Percentiles rank a stretch among this genome's conserved stretches.
These are phyloP conservation scores for Mycosphaerella sp. DNA, from an alignment of 2,329 filamentous ascomycete species.

Conservation along the genomic window DNA sequence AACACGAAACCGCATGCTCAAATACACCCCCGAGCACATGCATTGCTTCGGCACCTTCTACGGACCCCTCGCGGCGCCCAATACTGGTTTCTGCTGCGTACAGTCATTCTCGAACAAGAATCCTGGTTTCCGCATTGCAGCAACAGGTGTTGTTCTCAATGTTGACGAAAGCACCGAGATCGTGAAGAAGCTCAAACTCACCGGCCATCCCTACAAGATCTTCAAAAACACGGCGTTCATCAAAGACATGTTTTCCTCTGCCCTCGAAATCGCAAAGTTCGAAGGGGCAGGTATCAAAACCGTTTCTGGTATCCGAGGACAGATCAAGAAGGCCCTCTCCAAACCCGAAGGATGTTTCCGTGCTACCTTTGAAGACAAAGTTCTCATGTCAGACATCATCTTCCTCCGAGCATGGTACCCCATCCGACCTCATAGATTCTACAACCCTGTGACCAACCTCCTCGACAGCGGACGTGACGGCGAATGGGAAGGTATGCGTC, in stretches of 20 bases:
- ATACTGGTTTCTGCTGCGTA: conserved; percentile 91
- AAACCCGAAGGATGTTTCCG: conserved; percentile 95
- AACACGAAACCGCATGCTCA: conserved; percentile 93
- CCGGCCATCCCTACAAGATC: conserved; percentile 89
- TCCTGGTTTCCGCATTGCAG: conserved; percentile 87
- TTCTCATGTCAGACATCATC: conserved; percentile 92
- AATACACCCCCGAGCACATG: conserved; percentile 99
- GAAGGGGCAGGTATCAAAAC: conserved; percentile 94
- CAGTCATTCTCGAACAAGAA: conserved; percentile 80
- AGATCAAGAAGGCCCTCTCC: conserved; percentile 91
- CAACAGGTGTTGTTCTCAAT: conserved; percentile 85
- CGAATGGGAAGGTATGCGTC: conserved; percentile 82
- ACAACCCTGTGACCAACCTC: conserved; percentile 92
- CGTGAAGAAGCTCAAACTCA: conserved; percentile 98
- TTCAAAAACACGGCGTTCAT: conserved; percentile 99
- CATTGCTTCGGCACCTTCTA: conserved; percentile 97
- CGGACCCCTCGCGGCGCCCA: conserved; percentile 88
- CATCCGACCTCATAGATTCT: conserved; percentile 90
- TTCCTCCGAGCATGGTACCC: conserved; percentile 97
- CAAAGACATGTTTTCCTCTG: conserved; percentile 93
- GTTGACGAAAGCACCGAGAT: conserved; percentile 96
- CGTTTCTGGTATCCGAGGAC: conserved; percentile 88
- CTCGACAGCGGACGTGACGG: conserved; percentile 52
- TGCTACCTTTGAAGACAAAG: conserved; percentile 97
- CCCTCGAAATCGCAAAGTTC: conserved; percentile 95